These are phyloP conservation scores for Phytopythium oedochilum DNA, from an alignment of 352 stramenopile species.

Conservation along the genomic window DNA sequence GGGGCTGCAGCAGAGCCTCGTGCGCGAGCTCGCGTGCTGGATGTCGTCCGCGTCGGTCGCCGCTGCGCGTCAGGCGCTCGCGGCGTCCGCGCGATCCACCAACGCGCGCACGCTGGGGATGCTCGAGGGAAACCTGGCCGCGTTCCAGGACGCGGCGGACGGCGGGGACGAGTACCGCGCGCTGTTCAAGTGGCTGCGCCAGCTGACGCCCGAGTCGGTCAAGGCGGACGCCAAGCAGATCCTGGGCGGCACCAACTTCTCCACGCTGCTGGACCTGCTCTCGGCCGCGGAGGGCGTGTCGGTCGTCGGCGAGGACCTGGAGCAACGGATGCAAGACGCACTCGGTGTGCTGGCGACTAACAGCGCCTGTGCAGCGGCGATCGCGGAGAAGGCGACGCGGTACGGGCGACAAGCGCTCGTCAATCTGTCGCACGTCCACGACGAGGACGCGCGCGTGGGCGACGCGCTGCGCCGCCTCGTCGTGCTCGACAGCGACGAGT, in stretches of 20 bases:
- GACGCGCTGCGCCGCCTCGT: constrained; percentile 50
- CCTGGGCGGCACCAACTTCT: constrained; percentile 57
- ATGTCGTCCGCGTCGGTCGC: constrained; percentile 58
- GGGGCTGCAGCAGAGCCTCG: constrained; percentile 64
- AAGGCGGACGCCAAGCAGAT: constrained; percentile 42
- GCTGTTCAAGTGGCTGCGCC: constrained; percentile 39
- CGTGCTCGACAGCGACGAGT: constrained; percentile 27
- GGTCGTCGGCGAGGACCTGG: constrained; percentile 30
- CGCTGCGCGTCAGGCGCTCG: constrained; percentile 47
- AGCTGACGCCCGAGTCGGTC: constrained; percentile 22
- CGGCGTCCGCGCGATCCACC: constrained; percentile 15
- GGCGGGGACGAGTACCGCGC: constrained; percentile 27
- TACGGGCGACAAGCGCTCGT: constrained; percentile 71
- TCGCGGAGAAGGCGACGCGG: constrained; percentile 51
- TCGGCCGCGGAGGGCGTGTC: constrained; percentile 22
- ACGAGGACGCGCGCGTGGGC: constrained; percentile 50
- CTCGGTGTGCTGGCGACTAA: constrained; percentile 52
- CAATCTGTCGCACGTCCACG: constrained; percentile 46
- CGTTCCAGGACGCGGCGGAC: constrained; percentile 9
- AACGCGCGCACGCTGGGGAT: not conserved
- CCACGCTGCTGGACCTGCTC: constrained; percentile 54
- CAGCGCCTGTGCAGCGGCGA: constrained; percentile 40
- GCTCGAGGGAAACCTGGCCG: not conserved
- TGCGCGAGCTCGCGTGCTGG: constrained; percentile 61
- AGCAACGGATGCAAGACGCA: constrained; percentile 42